Evolutionary conservation across 495 filamentous ascomycete species (phyloP).

Genomic region (Lophium mytilinum): DNA sequence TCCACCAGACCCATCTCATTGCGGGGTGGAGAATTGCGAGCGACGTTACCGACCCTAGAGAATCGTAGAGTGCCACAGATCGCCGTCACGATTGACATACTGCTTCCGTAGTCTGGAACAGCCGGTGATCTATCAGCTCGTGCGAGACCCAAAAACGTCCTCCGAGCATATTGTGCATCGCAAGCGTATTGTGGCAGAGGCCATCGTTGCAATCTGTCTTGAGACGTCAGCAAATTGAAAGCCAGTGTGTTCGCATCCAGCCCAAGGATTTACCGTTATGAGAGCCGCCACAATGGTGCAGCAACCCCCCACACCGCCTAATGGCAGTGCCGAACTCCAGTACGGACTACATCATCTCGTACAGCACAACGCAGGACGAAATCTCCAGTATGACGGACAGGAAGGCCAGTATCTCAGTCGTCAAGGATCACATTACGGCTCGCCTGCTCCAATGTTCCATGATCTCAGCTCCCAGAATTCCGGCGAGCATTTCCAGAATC

Average conservation of each 20-base stretch:
- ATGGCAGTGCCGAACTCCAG: conserved; percentile 14
- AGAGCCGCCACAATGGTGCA: conserved; percentile 23
- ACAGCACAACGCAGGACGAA: conserved; percentile 14
- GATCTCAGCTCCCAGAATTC: conserved; percentile 10
- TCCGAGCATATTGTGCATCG: too few relatives aligned
- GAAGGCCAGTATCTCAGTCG: not conserved
- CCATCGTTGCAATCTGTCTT: too few relatives aligned
- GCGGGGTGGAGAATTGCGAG: not conserved
- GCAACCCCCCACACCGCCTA: conserved; percentile 22
- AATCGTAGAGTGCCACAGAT: not conserved
- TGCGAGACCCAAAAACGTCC: too few relatives aligned
- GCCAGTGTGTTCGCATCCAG: not conserved
- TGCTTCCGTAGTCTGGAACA: not conserved
- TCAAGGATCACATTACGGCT: conserved; percentile 13
- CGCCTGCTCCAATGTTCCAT: conserved; percentile 15
- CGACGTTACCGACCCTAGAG: not conserved
- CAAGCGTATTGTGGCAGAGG: too few relatives aligned
- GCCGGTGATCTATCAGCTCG: too few relatives aligned
- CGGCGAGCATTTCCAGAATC: not conserved
- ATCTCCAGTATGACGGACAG: conserved; percentile 8
- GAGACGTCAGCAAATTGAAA: too few relatives aligned
- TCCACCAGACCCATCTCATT: not conserved
- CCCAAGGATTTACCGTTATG: conserved; percentile 4
- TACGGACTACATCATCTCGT: conserved; percentile 25
- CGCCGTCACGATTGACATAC: not conserved